Base-by-base conservation (phyloP, 2,329 filamentous ascomycete genomes). In the Mariannaea elegans region DNA sequence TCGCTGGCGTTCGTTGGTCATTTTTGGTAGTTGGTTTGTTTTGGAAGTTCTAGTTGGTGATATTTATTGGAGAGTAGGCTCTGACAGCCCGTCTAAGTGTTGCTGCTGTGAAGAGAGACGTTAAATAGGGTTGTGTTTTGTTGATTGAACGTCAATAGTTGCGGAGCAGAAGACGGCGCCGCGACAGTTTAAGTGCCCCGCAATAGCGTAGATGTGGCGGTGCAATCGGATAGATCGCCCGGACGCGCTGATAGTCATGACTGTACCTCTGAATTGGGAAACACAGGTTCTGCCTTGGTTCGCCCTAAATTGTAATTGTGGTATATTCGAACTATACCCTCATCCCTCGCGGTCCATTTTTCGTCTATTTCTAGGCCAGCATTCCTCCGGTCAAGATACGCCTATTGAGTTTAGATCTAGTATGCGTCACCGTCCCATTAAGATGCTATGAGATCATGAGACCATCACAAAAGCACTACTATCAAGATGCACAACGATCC, bases 1-100 rank as follows among this genome's bases (percentile, higher is more conserved):
- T 7, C 81, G 79, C 59, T 70, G 61, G 21, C 63, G 62, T 14
- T 73, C 72, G 50, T 64, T 66, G 4, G 73, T 69, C 71, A 75
- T 73, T 19, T 51, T 57, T 6, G 24, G 3, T 6, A 19, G 7
- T 7, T 31, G 2, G 9, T 32, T 8, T 32, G 14, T 23, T 5
- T 41, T 3, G 32, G 12, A 14, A 14, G 32, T 9, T 18, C 27
- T 19, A 10, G n/a, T 32, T 13, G 36, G n/a, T n/a, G n/a, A n/a
- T n/a, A n/a, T n/a, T n/a, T n/a, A n/a, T n/a, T n/a, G n/a, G n/a
- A n/a, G n/a, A n/a, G n/a, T n/a, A n/a, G n/a, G n/a, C n/a, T n/a
- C n/a, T n/a, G n/a, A n/a, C n/a, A n/a, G n/a, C n/a, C n/a, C n/a
- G n/a, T n/a, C n/a, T n/a, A n/a, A n/a, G n/a, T n/a, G n/a, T n/a